Percentiles rank a stretch among this genome's conserved stretches.
These are phyloP conservation scores for Rhizoclosmatium globosum DNA, from an alignment of 192 early-diverging fungal genomes.

Conservation along the genomic window DNA sequence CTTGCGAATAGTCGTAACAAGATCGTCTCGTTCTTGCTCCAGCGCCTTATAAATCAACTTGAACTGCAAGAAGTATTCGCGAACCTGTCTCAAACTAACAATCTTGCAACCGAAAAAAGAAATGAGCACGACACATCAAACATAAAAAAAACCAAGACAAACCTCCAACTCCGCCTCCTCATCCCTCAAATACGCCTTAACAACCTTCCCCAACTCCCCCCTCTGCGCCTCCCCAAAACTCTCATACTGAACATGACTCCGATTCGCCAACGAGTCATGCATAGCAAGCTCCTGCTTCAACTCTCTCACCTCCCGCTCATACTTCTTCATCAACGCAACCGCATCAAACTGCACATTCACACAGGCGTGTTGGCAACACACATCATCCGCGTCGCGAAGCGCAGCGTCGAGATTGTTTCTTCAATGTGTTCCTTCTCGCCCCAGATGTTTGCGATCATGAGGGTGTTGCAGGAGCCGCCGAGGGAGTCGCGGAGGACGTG, in stretches of 20 bases:
- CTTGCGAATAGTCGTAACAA: conserved; percentile 21
- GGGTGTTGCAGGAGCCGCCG: conserved; percentile 70
- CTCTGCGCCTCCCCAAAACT: conserved; percentile 59
- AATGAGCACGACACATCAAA: background rate
- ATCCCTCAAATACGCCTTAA: conserved; percentile 60
- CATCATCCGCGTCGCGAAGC: conserved; percentile 74
- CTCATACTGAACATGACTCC: conserved; percentile 71
- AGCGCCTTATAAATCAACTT: conserved; percentile 56
- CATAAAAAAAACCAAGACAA: conserved; percentile 18
- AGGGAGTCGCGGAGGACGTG: conserved; percentile 68
- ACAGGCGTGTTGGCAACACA: conserved; percentile 64
- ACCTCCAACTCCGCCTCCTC: conserved; percentile 66
- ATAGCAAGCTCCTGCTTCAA: conserved; percentile 71
- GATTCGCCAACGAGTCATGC: conserved; percentile 63
- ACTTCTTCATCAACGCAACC: conserved; percentile 68
- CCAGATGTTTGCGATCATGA: conserved; percentile 71
- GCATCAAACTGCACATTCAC: conserved; percentile 71
- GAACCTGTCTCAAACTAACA: conserved; percentile 64
- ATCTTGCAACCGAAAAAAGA: conserved; percentile 41
- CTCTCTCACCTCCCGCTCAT: conserved; percentile 66
- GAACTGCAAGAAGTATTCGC: conserved; percentile 60
- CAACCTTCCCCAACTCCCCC: conserved; percentile 53
- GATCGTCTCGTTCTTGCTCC: conserved; percentile 56
- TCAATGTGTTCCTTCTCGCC: conserved; percentile 61
- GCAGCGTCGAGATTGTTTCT: conserved; percentile 71